phyloP scores from a whole-genome alignment of 495 filamentous ascomycete species.

The Talaromyces trachyspermus region DNA sequence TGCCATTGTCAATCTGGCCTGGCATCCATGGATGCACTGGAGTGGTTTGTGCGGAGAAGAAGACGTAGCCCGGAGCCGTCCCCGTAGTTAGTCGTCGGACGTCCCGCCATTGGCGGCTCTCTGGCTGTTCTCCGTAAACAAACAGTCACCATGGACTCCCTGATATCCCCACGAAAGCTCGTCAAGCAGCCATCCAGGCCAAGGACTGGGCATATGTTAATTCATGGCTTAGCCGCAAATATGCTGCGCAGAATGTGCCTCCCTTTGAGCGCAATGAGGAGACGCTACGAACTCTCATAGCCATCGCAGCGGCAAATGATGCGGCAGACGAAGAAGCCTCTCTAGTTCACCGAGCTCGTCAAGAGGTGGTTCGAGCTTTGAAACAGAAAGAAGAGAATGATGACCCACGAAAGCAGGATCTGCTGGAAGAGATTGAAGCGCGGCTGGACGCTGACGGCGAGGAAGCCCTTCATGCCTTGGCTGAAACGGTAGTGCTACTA shows the following conservation, averaged over 20 bases:
- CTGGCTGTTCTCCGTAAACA: too few species aligned
- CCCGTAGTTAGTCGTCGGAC: constrained; percentile 4
- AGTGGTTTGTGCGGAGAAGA: constrained; percentile 6
- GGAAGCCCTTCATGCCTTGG: constrained; percentile 31
- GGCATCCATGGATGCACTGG: constrained; percentile 8
- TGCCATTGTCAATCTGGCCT: constrained; percentile 26
- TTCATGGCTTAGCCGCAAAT: constrained; percentile 67
- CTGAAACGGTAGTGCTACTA: constrained; percentile 26
- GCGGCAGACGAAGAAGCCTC: constrained; percentile 68
- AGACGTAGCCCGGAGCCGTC: constrained; percentile 9
- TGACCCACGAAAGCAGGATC: constrained; percentile 26
- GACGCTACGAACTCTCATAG: constrained; percentile 68
- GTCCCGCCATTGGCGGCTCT: neutral
- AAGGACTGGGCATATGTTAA: constrained; percentile 88
- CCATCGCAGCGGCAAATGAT: constrained; percentile 71
- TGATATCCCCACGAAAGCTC: constrained; percentile 42
- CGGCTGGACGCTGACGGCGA: constrained; percentile 31
- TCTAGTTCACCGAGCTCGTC: constrained; percentile 39
- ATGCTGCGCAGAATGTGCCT: constrained; percentile 52
- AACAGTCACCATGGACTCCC: constrained; percentile 24
- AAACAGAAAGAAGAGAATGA: constrained; percentile 25
- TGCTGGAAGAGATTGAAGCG: constrained; percentile 34
- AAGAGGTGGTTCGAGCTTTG: constrained; percentile 30
- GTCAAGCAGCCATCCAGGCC: constrained; percentile 45
- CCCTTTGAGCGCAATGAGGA: constrained; percentile 79